A percentile compares a stretch with the other conserved stretches of the same genome.
Conservation (phyloP, 371 early-diverging fungal species). For the Massospora cicadina region DNA sequence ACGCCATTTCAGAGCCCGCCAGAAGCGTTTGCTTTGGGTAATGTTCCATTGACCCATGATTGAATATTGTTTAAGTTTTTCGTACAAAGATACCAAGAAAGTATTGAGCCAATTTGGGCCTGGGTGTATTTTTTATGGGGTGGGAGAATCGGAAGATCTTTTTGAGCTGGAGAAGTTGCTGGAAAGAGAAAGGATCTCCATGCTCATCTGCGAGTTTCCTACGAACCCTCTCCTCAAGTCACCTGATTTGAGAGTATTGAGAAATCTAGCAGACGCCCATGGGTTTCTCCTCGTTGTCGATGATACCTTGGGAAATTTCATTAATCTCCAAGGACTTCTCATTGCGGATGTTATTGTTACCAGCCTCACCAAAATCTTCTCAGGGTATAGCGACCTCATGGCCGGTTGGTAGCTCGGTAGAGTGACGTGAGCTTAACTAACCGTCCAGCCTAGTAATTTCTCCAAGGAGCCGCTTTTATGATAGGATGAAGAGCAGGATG, state of each 20-base stretch:
- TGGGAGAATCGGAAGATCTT: slow-evolving; percentile 54
- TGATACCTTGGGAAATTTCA: slow-evolving; percentile 86
- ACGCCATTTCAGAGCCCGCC: slow-evolving; percentile 23
- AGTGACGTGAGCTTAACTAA: too few relatives aligned
- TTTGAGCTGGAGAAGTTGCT: slow-evolving; percentile 43
- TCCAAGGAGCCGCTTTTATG: slow-evolving; percentile 41
- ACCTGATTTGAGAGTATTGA: slow-evolving; percentile 51
- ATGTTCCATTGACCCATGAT: slow-evolving; percentile 13
- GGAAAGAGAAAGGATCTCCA: slow-evolving; percentile 38
- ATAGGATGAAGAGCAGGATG: slow-evolving; percentile 28
- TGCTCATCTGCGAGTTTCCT: slow-evolving; percentile 83
- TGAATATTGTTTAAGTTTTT: slow-evolving; percentile 25
- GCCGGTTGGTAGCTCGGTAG: slow-evolving; percentile 60
- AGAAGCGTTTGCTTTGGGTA: slow-evolving; percentile 84
- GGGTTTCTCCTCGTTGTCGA: slow-evolving; percentile 72
- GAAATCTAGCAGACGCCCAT: slow-evolving; percentile 52
- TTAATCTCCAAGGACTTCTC: slow-evolving; percentile 55
- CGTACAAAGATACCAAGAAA: slow-evolving; percentile 88
- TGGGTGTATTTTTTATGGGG: slow-evolving; percentile 68
- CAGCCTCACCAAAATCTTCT: slow-evolving; percentile 84
- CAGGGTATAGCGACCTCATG: slow-evolving; percentile 94
- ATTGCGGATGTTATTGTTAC: slow-evolving; percentile 81
- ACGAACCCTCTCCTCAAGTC: slow-evolving; percentile 82
- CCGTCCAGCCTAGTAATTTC: slow-evolving; percentile 59
- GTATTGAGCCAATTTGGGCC: slow-evolving; percentile 84